Conservation (phyloP, 2,329 filamentous ascomycete species). For the Penicillium verrucosum region DNA sequence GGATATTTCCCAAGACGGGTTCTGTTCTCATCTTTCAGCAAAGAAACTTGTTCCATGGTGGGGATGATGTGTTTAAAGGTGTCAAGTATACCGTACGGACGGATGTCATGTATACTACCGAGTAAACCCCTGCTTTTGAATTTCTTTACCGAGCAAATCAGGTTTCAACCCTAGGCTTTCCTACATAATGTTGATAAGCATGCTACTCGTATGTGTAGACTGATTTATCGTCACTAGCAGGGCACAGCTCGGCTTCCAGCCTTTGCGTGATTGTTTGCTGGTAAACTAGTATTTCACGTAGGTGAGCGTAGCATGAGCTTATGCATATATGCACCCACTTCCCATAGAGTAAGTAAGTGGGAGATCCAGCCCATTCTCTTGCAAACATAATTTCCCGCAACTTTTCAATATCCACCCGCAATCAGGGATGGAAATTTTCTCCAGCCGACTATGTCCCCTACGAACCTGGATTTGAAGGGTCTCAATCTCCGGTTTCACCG, state of each 20-base stretch:
- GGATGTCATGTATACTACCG: slow-evolving; percentile 51
- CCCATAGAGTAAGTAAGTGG: slow-evolving; percentile 39
- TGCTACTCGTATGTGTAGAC: background rate
- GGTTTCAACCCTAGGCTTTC: no score
- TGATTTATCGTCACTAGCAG: background rate
- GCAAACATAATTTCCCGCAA: slow-evolving; percentile 34
- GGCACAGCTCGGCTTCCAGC: slow-evolving; percentile 6
- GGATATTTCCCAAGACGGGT: slow-evolving; percentile 51
- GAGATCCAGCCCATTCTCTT: slow-evolving; percentile 46
- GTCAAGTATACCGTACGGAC: slow-evolving; percentile 56
- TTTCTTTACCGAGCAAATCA: background rate
- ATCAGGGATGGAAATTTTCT: slow-evolving; percentile 37
- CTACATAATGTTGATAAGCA: no score
- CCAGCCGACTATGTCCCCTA: slow-evolving; percentile 19
- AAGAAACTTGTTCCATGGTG: slow-evolving; percentile 50
- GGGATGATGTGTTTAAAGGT: slow-evolving; percentile 53
- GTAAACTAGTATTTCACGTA: slow-evolving; percentile 48
- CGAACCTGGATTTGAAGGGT: slow-evolving; percentile 35
- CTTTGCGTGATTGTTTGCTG: slow-evolving; percentile 11
- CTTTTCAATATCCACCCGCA: slow-evolving; percentile 44
- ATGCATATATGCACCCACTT: slow-evolving; percentile 43
- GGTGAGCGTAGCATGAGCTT: slow-evolving; percentile 40
- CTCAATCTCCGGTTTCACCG: slow-evolving; percentile 38
- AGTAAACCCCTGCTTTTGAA: background rate
- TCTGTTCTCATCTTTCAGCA: slow-evolving; percentile 58